Base-by-base conservation (phyloP, 148 eudicot genomes). In the Camellia lanceoleosa region DNA sequence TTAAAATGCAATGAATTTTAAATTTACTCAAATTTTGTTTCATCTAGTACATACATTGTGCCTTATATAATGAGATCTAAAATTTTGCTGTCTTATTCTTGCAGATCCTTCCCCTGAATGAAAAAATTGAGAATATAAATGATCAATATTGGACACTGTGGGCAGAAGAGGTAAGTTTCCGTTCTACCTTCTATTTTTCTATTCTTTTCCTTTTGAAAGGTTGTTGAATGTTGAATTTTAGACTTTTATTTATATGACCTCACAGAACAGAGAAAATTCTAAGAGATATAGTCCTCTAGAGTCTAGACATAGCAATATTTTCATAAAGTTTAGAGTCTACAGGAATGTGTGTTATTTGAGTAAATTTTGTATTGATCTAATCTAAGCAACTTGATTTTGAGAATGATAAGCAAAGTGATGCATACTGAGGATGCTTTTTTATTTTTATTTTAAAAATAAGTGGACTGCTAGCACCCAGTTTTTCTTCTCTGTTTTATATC, bases 121-220 rank as follows among this genome's bases (percentile, higher is more conserved):
- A 91, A 85, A 92, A 87, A 83, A 91, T 94, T 78, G 98, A 94
- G 80, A 89, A 87, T 81, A 90, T 94, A 80, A 91, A 92, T 86
- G 93, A 90, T 70, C 93, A 90, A 78, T 90, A 91, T 75, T 92
- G 93, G 97, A 89, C 97, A 14, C 71, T 94, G 75, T 93, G 98
- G 52, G 98, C 92, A 38, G 98, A 94, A 81, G 98, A 92, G 90
- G 98, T 85, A 82, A 80, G 85, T 82, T 76, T 5, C 44, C 68
- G 70, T 56, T 72, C 84, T 71, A 63, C 51, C 56, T 47, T 20
- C 68, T 56, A 20, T 73, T 58, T 64, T 23, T 23, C 42, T 3
- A 20, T 19, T 47, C 51, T 4, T 64, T 49, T 80, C 70, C 12
- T 30, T 23, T 23, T 23, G 42, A 60, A 70, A 13, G 67, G 16